A percentile compares a stretch with the other conserved stretches of the same genome.
These are phyloP conservation scores for Chimonanthus praecox DNA, from an alignment of 164 flowering plant genomes.

Conservation along the genomic window DNA sequence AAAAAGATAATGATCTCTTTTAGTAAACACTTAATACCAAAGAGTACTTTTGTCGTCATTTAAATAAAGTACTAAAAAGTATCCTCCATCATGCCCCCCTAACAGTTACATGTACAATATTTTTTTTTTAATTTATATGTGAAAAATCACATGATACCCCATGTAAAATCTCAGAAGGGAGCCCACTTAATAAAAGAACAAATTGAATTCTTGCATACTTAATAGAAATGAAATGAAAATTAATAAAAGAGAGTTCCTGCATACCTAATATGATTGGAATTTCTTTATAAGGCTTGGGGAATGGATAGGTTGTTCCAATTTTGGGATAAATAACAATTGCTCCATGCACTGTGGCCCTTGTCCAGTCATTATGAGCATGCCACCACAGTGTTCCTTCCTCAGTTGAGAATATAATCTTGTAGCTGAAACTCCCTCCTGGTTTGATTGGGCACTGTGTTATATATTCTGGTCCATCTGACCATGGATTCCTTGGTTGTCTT, in stretches of 20 bases:
- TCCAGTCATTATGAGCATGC: conserved; percentile 60
- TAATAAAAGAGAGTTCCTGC: neutral
- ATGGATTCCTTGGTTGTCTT: conserved; percentile 44
- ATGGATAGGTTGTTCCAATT: conserved; percentile 16
- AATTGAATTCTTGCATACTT: too few relatives aligned
- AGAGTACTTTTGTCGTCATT: too few relatives aligned
- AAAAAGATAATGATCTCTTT: too few relatives aligned
- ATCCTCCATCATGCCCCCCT: too few relatives aligned
- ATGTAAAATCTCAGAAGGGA: too few relatives aligned
- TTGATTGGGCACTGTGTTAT: conserved; percentile 48
- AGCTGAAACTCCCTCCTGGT: conserved; percentile 32
- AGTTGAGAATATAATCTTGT: conserved; percentile 21
- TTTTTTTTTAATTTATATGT: too few relatives aligned
- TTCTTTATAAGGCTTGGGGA: conserved; percentile 19
- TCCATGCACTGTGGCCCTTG: conserved; percentile 20
- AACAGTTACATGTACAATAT: too few relatives aligned
- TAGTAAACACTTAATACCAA: too few relatives aligned
- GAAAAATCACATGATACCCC: too few relatives aligned
- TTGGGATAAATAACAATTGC: conserved; percentile 13
- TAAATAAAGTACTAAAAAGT: too few relatives aligned
- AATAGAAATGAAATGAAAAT: neutral
- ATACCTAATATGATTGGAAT: conserved; percentile 16
- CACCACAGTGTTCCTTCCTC: conserved; percentile 61
- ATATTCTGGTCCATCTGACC: conserved; percentile 51
- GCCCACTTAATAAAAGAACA: too few relatives aligned